phyloP scores from a whole-genome alignment of 805 yeast species.

The Wickerhamomyces queroliae region DNA sequence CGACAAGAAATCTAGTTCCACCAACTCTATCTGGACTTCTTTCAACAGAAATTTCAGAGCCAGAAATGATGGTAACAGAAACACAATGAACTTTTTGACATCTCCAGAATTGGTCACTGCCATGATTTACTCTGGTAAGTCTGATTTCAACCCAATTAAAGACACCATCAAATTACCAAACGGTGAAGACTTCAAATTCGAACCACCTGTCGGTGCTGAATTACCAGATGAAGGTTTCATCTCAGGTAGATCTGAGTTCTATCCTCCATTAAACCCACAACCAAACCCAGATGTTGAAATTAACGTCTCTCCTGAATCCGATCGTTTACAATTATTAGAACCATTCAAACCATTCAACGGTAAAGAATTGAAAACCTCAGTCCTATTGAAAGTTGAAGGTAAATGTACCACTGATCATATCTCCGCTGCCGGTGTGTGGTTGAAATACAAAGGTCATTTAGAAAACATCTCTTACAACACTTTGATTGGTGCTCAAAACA shows the following conservation, averaged over 20 bases:
- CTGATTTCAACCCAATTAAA: slow-evolving; percentile 85
- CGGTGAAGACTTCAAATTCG: slow-evolving; percentile 73
- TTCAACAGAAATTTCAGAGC: slow-evolving; percentile 97
- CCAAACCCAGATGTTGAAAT: slow-evolving; percentile 56
- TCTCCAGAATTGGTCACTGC: slow-evolving; percentile 98
- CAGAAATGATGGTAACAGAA: slow-evolving; percentile 97
- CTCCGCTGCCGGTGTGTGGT: slow-evolving; percentile 98
- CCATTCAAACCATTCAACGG: slow-evolving; percentile 89
- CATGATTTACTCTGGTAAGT: slow-evolving; percentile 90
- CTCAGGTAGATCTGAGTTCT: slow-evolving; percentile 67
- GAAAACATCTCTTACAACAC: slow-evolving; percentile 95
- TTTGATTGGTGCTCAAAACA: slow-evolving; percentile 92
- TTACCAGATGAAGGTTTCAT: slow-evolving; percentile 76
- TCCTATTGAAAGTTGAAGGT: slow-evolving; percentile 89
- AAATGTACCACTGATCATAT: slow-evolving; percentile 98
- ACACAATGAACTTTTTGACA: slow-evolving; percentile 96
- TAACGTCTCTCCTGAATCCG: slow-evolving; percentile 80
- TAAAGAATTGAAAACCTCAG: slow-evolving; percentile 69
- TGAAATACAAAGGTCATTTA: slow-evolving; percentile 95
- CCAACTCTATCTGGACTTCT: slow-evolving; percentile 90
- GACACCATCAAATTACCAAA: slow-evolving; percentile 70
- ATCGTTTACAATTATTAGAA: slow-evolving; percentile 83
- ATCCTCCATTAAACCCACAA: slow-evolving; percentile 65
- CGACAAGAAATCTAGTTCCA: slow-evolving; percentile 53
- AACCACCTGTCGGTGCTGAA: slow-evolving; percentile 79